Percentiles rank a stretch among this genome's conserved stretches.
Conservation (phyloP, 495 filamentous ascomycete genomes). For the Corynascus novoguineensis region DNA sequence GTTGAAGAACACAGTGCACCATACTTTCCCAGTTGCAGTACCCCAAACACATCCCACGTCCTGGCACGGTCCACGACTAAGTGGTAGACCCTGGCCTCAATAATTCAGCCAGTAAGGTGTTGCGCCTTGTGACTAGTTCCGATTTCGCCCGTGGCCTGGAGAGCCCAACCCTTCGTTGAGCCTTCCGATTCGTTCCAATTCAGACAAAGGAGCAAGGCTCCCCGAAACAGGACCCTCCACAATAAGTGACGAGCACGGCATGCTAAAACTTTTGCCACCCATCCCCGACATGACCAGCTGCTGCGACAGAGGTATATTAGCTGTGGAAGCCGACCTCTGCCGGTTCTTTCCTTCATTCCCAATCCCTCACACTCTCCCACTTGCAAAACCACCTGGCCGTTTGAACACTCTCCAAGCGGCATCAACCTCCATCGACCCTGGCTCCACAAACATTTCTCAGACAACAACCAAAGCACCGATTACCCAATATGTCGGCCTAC, state of each 20-base stretch:
- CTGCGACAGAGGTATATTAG: background rate
- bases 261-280: background rate
- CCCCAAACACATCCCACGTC: background rate
- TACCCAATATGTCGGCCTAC: constrained; percentile 32
- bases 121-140: background rate
- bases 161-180: background rate
- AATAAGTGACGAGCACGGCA: background rate
- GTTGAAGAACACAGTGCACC: constrained; percentile 21
- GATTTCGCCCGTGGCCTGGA: background rate
- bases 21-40: background rate
- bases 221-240: background rate
- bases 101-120: background rate
- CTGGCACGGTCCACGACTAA: too few species aligned
- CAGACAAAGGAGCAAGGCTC: constrained; percentile 6
- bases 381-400: background rate
- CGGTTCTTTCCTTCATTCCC: background rate
- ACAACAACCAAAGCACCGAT: background rate
- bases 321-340: background rate
- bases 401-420: background rate
- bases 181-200: background rate
- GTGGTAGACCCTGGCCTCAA: background rate
- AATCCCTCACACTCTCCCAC: background rate
- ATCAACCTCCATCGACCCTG: background rate
- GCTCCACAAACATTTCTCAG: background rate
- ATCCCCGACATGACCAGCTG: background rate